Percentiles rank a stretch among this genome's conserved stretches.
phyloP scores from a whole-genome alignment of 2,329 filamentous ascomycete genomes.

The Ilyonectria destructans region DNA sequence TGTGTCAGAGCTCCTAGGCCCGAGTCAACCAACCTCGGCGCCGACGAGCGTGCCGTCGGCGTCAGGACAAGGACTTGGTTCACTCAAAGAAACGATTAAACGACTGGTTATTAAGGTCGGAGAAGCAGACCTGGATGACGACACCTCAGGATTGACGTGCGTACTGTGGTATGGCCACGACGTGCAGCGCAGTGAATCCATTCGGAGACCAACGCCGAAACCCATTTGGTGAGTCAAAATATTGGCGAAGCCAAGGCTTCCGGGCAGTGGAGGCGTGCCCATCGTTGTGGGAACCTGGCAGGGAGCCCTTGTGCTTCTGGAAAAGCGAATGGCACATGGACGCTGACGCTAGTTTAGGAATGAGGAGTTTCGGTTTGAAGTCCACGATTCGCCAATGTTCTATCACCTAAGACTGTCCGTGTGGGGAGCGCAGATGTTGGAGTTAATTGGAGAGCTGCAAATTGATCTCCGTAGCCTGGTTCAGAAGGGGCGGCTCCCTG shows the following conservation, averaged over 20 bases:
- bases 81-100: constrained; percentile 16
- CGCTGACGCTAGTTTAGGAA: constrained; percentile 45
- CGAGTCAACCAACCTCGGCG: constrained; percentile 36
- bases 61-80: not conserved
- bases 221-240: constrained; percentile 46
- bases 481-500: constrained; percentile 38
- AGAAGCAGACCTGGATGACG: constrained; percentile 37
- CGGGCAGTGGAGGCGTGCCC: constrained; percentile 27
- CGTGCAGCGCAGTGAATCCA: constrained; percentile 43
- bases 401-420: constrained; percentile 47
- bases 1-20: constrained; percentile 39
- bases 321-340: constrained; percentile 27
- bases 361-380: constrained; percentile 46
- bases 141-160: constrained; percentile 43
- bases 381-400: constrained; percentile 48
- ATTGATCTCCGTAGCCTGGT: constrained; percentile 47
- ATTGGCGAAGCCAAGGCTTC: constrained; percentile 19
- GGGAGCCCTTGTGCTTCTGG: constrained; percentile 28
- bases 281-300: constrained; percentile 26
- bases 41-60: constrained; percentile 16
- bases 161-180: constrained; percentile 48
- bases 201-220: constrained; percentile 40
- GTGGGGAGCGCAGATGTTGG: constrained; percentile 47
- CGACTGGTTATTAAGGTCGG: constrained; percentile 24
- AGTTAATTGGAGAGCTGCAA: constrained; percentile 47